phyloP scores from a whole-genome alignment of 768 basidiomycete genomes.

The Leccinum variicolor region DNA sequence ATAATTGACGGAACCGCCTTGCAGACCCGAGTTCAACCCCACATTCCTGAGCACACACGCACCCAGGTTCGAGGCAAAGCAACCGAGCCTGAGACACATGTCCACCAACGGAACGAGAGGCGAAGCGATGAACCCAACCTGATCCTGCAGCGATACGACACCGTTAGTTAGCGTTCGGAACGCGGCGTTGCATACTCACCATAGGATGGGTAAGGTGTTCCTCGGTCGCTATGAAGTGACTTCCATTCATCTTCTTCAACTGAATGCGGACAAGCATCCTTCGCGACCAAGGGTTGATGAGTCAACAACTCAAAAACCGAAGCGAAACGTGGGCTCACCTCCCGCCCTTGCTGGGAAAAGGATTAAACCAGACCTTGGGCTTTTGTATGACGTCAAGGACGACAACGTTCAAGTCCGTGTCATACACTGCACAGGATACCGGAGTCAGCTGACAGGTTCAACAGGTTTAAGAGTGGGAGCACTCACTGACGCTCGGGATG shows the following conservation, averaged over 20 bases:
- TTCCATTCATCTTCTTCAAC: constrained; percentile 40
- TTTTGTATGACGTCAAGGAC: constrained; percentile 51
- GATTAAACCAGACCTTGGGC: constrained; percentile 39
- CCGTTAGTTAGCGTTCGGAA: constrained; percentile 6
- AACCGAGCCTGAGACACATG: constrained; percentile 17
- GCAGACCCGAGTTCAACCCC: constrained; percentile 22
- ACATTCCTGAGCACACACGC: constrained; percentile 20
- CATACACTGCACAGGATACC: constrained; percentile 40
- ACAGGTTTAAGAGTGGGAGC: neutral
- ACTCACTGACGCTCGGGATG: constrained; percentile 45
- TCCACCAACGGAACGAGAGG: constrained; percentile 17
- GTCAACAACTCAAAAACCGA: neutral
- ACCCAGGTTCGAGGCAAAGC: constrained; percentile 21
- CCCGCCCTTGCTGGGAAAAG: constrained; percentile 46
- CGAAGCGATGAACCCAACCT: constrained; percentile 18
- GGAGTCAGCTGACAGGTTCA: neutral
- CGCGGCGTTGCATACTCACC: constrained; percentile 21
- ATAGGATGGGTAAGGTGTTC: constrained; percentile 61
- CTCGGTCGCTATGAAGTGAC: constrained; percentile 48
- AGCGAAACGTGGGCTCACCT: constrained; percentile 34
- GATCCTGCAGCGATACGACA: constrained; percentile 14
- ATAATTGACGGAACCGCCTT: constrained; percentile 12
- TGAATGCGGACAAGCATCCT: constrained; percentile 51
- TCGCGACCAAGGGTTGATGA: neutral
- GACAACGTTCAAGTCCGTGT: constrained; percentile 38